A percentile compares a stretch with the other conserved stretches of the same genome.
Evolutionary conservation across 495 filamentous ascomycete species (phyloP).

Genomic region (Neurospora hispaniola): DNA sequence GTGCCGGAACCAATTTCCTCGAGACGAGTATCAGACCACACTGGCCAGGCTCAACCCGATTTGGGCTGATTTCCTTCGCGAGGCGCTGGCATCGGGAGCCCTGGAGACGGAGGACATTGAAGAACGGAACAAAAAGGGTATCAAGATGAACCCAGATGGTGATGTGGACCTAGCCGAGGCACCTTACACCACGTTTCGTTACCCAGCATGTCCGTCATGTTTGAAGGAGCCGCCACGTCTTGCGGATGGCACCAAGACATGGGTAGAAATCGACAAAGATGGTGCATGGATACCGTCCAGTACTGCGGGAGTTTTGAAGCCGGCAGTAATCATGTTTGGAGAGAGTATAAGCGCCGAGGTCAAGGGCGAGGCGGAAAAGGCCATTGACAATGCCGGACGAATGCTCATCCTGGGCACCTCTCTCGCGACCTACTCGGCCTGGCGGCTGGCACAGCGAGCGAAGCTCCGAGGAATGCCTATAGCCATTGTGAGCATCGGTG

Average conservation of each 20-base stretch:
- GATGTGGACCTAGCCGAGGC: constrained; percentile 87
- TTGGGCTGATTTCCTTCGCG: constrained; percentile 69
- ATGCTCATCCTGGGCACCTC: constrained; percentile 80
- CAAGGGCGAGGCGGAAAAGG: constrained; percentile 67
- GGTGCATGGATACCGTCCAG: constrained; percentile 66
- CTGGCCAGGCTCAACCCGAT: constrained; percentile 71
- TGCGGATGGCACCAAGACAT: constrained; percentile 43
- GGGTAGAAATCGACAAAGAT: constrained; percentile 64
- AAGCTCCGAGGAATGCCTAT: constrained; percentile 75
- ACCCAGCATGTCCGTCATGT: constrained; percentile 81
- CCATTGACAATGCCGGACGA: constrained; percentile 61
- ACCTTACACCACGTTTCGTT: constrained; percentile 80
- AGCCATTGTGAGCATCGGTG: constrained; percentile 73
- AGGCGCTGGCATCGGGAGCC: constrained; percentile 60
- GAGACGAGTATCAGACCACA: constrained; percentile 64
- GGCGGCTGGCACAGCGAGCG: constrained; percentile 76
- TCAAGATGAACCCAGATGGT: constrained; percentile 86
- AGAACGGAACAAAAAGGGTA: constrained; percentile 53
- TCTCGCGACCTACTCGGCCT: constrained; percentile 89
- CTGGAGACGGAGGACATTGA: constrained; percentile 66
- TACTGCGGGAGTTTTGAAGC: constrained; percentile 76
- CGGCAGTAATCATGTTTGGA: constrained; percentile 90
- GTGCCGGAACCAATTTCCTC: constrained; percentile 55
- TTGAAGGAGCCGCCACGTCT: constrained; percentile 52
- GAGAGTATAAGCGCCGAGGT: constrained; percentile 63